These are phyloP conservation scores for Tardiomyces blankii DNA, from an alignment of 1,139 yeast species.

Conservation along the genomic window DNA sequence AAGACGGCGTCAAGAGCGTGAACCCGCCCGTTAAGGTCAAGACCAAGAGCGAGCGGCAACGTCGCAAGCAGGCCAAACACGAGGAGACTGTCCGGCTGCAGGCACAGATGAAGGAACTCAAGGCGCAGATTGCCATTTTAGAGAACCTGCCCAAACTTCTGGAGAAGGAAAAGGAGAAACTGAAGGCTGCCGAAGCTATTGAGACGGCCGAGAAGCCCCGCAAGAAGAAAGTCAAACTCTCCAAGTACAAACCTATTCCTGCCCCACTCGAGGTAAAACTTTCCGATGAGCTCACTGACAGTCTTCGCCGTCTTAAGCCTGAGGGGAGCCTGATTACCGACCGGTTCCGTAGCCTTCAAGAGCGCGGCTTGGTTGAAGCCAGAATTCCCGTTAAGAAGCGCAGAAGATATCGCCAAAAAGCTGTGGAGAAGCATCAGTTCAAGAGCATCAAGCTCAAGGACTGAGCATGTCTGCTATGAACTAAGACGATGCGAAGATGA, in stretches of 20 bases:
- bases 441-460: conserved; percentile 59
- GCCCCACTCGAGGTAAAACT: conserved; percentile 76
- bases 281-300: conserved; percentile 78
- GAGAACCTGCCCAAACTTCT: conserved; percentile 27
- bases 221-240: conserved; percentile 16
- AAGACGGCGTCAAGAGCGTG: conserved; percentile 40
- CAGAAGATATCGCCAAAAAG: conserved; percentile 13
- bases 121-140: conserved; percentile 45
- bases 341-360: conserved; percentile 70
- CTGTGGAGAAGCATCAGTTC: conserved; percentile 56
- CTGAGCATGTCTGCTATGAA: too few relatives aligned
- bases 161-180: conserved; percentile 12
- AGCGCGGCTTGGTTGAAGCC: conserved; percentile 77
- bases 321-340: conserved; percentile 86
- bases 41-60: conserved; percentile 66
- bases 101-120: conserved; percentile 45
- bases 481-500: too few relatives aligned
- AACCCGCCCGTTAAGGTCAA: conserved; percentile 60
- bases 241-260: conserved; percentile 30
- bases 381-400: conserved; percentile 65
- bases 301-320: conserved; percentile 73
- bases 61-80: conserved; percentile 62
- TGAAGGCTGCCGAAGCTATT: conserved; percentile 4
- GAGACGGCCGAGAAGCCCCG: conserved; percentile 20
- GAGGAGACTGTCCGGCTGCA: conserved; percentile 49